Base-by-base conservation (phyloP, 108 stramenopile species). In the Nitzschia sp. region DNA sequence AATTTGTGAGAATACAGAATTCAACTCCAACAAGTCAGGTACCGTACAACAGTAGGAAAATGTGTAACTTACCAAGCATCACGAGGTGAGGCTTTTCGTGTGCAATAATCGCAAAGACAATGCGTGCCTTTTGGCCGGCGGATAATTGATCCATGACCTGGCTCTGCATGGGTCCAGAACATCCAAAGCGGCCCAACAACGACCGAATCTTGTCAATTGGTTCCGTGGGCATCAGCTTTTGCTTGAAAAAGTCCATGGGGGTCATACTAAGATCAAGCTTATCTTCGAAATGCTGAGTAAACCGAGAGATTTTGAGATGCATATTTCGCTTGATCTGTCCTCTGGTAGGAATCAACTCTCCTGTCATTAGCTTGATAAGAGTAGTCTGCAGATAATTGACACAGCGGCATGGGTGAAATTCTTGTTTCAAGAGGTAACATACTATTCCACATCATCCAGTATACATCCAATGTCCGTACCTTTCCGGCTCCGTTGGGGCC, bases 201-300 rank as follows among this genome's bases (percentile, higher is more conserved):
- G 87, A 80, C 26, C 95, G 80, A 60, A 94, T 86, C 71, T 77
- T 87, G 30, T 94, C 93, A 54, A 94, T 80, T 0, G 90, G 70
- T 55, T 87, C 84, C 26, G 65, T 48, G 11, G 91, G 94, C 93
- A 94, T 91, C 38, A 94, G 31, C 58, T 87, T 89, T 61, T 93
- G 85, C 78, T 92, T 96, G 79, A 99, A 95, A 82, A 90, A 99
- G 53, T 96, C 97, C 29, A 99, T 74, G 4, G 99, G 98, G 0
- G 96, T 94, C 91, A 94, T 95, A 16, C 77, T 63, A 72, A 98
- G 80, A 67, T 99, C 97, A 16, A 99, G 81, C 75, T 96, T 94
- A 58, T 99, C 99, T 38, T 97, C 97, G 53, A 97, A 98, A 67
- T 99, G 99, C 88, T 99, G 99, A 53, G 97, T 97, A 72, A 98